Evolutionary conservation across 2,329 filamentous ascomycete genomes (phyloP).

Genomic region (Colletotrichum aenigma): DNA sequence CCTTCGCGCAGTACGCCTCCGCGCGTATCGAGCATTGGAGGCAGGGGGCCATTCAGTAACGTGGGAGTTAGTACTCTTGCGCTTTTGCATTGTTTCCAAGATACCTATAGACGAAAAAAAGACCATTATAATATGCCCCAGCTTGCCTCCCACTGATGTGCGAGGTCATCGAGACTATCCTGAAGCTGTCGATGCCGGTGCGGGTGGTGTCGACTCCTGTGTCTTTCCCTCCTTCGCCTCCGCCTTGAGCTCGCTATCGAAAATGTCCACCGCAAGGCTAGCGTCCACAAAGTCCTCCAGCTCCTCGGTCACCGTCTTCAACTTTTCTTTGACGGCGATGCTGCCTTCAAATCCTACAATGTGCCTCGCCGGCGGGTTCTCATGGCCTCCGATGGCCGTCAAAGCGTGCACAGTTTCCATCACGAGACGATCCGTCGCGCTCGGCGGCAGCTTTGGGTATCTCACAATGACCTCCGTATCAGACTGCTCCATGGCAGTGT

Average conservation of each 20-base stretch:
- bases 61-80: neutral
- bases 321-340: constrained; percentile 88
- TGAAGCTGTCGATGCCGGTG: constrained; percentile 12
- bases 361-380: constrained; percentile 92
- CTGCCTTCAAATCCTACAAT: constrained; percentile 93
- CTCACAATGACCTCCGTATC: constrained; percentile 59
- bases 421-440: constrained; percentile 75
- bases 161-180: neutral
- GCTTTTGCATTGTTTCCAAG: neutral
- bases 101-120: constrained; percentile 3
- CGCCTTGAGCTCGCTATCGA: constrained; percentile 58
- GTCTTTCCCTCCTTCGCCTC: constrained; percentile 51
- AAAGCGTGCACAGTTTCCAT: constrained; percentile 91
- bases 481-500: constrained; percentile 52
- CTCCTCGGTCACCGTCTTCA: constrained; percentile 96
- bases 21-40: neutral
- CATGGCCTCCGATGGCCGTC: constrained; percentile 90
- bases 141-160: neutral
- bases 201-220: constrained; percentile 26
- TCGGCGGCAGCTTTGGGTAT: constrained; percentile 74
- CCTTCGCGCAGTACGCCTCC: neutral
- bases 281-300: constrained; percentile 95
- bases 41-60: neutral
- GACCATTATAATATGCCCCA: neutral
- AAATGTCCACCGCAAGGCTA: constrained; percentile 83